Conservation (phyloP, 139 green algal genomes). For the Picochlorum costavermella region DNA sequence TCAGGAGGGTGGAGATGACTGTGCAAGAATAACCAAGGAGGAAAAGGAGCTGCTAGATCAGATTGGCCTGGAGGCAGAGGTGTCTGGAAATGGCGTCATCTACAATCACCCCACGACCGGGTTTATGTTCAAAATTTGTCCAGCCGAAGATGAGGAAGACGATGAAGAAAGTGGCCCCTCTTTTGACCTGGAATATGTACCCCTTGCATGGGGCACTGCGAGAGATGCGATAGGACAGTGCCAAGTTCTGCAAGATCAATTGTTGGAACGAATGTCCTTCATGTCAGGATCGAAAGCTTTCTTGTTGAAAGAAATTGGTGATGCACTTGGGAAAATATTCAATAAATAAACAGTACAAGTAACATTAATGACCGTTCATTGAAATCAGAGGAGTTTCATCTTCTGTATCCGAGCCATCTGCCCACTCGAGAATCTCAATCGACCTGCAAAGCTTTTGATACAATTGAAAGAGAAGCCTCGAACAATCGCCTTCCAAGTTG, state of each 20-base stretch:
- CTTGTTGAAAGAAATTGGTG: slow-evolving; percentile 4
- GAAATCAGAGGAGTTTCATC: too few relatives aligned
- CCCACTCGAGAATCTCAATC: background rate
- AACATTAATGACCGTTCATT: background rate
- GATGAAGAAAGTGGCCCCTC: background rate
- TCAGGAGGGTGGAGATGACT: background rate
- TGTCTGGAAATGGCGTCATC: background rate
- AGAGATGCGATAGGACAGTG: background rate
- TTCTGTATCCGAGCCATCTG: too few relatives aligned
- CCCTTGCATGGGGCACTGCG: slow-evolving; percentile 1
- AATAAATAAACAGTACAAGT: background rate
- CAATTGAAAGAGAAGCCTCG: slow-evolving; percentile 42
- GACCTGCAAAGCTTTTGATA: slow-evolving; percentile 11
- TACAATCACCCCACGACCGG: background rate
- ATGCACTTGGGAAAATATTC: background rate
- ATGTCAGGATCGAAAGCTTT: slow-evolving; percentile 2
- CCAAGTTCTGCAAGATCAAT: background rate
- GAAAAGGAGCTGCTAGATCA: background rate
- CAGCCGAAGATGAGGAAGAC: background rate
- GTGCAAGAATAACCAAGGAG: background rate
- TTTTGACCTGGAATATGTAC: slow-evolving; percentile 7
- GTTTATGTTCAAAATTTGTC: slow-evolving; percentile 4
- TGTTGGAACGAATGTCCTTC: slow-evolving; percentile 5
- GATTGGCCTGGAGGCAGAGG: background rate
- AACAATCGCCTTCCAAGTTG: slow-evolving; percentile 73